These are phyloP conservation scores for Yamadazyma songkhlaensis DNA, from an alignment of 1,139 yeast species.

Conservation along the genomic window DNA sequence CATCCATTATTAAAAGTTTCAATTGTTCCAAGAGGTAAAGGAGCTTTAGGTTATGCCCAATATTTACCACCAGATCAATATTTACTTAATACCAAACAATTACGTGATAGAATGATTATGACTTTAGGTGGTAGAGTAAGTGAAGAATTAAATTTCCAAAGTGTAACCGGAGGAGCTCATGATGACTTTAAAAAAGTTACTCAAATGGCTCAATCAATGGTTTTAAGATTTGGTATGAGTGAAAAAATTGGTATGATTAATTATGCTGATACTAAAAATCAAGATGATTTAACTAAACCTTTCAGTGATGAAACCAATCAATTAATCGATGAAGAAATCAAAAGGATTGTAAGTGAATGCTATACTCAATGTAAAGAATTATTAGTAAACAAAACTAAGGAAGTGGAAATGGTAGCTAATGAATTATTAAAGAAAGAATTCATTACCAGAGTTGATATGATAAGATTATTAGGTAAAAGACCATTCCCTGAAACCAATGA, in stretches of 20 bases:
- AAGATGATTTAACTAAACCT: conserved; percentile 76
- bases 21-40: conserved; percentile 94
- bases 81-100: conserved; percentile 72
- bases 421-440: conserved; percentile 81
- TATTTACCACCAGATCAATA: conserved; percentile 94
- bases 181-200: conserved; percentile 98
- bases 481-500: conserved; percentile 90
- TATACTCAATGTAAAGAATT: conserved; percentile 66
- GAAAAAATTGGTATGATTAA: conserved; percentile 77
- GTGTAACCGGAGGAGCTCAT: conserved; percentile 93
- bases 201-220: conserved; percentile 91
- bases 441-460: conserved; percentile 88
- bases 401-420: conserved; percentile 84
- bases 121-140: conserved; percentile 96
- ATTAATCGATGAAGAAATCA: conserved; percentile 79
- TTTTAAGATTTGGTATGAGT: conserved; percentile 89
- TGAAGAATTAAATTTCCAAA: conserved; percentile 84
- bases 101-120: conserved; percentile 91
- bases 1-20: conserved; percentile 94
- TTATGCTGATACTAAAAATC: conserved; percentile 53
- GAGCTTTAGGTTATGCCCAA: conserved; percentile 97
- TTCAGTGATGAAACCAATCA: conserved; percentile 85
- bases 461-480: conserved; percentile 78
- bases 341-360: conserved; percentile 76
- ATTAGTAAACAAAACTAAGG: conserved; percentile 65